Conservation (phyloP, 2,329 filamentous ascomycete species). For the Colletotrichum sp. region DNA sequence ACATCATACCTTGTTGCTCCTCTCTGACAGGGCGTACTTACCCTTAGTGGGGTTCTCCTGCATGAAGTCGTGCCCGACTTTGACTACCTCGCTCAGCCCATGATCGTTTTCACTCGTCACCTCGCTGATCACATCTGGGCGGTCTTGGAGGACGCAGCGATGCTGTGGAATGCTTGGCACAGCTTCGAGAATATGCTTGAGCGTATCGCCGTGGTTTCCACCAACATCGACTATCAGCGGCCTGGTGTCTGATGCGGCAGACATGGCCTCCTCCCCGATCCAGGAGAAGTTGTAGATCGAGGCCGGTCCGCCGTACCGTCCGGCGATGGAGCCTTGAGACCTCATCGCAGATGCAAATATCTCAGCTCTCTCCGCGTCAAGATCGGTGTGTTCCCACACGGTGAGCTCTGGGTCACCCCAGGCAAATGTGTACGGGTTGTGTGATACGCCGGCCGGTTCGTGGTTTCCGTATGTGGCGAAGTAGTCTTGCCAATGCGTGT, state of each 20-base stretch:
- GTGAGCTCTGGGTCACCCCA: background rate
- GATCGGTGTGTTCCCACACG: background rate
- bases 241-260: background rate
- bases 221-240: constrained; percentile 35
- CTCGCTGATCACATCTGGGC: constrained; percentile 29
- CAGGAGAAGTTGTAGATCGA: constrained; percentile 33
- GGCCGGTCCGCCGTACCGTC: background rate
- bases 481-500: constrained; percentile 13
- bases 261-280: constrained; percentile 19
- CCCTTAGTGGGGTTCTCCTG: background rate
- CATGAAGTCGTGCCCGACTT: constrained; percentile 32
- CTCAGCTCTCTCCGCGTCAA: background rate
- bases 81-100: constrained; percentile 20
- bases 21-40: background rate
- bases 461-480: background rate
- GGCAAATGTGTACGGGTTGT: constrained; percentile 1
- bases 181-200: constrained; percentile 27
- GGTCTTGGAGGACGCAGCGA: constrained; percentile 34
- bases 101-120: constrained; percentile 18
- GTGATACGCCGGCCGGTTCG: background rate
- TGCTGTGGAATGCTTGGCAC: constrained; percentile 25
- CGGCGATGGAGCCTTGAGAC: background rate
- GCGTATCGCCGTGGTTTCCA: constrained; percentile 27
- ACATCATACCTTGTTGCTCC: background rate
- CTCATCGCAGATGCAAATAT: background rate